Evolutionary conservation across 2,329 filamentous ascomycete species (phyloP).

Genomic region (Colletotrichum sp.): DNA sequence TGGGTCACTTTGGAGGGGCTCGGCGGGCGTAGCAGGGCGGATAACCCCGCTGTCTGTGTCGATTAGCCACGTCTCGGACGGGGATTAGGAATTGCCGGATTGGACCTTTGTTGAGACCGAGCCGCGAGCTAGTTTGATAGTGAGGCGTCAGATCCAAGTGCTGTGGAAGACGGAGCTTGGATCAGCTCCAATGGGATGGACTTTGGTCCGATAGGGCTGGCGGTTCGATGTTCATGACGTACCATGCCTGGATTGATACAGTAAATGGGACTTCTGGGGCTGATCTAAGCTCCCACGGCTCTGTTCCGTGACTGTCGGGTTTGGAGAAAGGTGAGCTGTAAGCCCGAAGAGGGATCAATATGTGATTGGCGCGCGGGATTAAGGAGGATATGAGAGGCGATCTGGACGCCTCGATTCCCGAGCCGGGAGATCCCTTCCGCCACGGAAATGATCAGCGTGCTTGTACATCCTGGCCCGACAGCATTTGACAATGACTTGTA

Average conservation of each 20-base stretch:
- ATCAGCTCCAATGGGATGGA: neutral
- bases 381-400: neutral
- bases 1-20: neutral
- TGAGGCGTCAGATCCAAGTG: neutral
- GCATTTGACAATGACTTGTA: neutral
- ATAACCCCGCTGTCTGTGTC: neutral
- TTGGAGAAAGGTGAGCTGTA: neutral
- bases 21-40: neutral
- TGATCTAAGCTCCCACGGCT: neutral
- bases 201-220: neutral
- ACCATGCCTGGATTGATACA: neutral
- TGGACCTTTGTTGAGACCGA: neutral
- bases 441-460: neutral
- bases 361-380: neutral
- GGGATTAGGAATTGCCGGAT: neutral
- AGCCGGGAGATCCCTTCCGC: neutral
- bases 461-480: neutral
- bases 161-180: neutral
- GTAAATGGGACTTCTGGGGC: neutral
- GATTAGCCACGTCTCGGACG: neutral
- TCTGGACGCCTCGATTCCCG: neutral
- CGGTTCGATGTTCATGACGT: neutral
- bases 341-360: neutral
- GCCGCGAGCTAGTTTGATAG: neutral
- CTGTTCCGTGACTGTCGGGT: neutral